These are phyloP conservation scores for Flaveria linearis DNA, from an alignment of 129 eudicot species.

Conservation along the genomic window DNA sequence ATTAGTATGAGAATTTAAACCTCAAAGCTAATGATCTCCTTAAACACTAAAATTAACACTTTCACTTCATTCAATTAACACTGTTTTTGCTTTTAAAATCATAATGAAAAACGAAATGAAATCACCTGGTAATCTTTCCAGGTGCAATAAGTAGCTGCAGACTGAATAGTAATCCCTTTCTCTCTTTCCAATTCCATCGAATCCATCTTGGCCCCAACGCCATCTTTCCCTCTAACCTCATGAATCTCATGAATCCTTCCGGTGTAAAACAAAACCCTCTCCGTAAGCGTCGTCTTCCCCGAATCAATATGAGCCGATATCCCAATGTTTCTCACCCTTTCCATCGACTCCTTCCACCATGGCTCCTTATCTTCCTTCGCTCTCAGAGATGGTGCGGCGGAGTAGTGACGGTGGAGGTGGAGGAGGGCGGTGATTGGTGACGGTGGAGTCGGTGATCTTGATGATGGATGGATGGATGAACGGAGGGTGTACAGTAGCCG, in stretches of 20 bases:
- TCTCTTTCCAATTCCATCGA: conserved; percentile 97
- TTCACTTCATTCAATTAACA: neutral
- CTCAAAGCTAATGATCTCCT: neutral
- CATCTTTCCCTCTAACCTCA: conserved; percentile 95
- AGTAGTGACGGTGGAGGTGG: conserved; percentile 62
- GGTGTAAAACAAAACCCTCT: conserved; percentile 76
- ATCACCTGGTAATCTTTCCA: conserved; percentile 91
- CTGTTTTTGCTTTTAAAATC: no score
- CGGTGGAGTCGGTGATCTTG: conserved; percentile 36
- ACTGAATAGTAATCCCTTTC: conserved; percentile 93
- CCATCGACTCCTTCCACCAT: conserved; percentile 86
- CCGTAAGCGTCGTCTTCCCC: conserved; percentile 92
- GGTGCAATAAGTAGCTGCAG: conserved; percentile 96
- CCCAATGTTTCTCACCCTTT: conserved; percentile 82
- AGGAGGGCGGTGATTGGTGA: conserved; percentile 57
- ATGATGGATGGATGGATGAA: conserved; percentile 34
- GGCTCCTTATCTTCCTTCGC: conserved; percentile 60
- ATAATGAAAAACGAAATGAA: neutral
- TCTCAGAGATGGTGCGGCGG: conserved; percentile 72
- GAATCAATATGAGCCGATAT: conserved; percentile 98
- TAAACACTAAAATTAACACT: neutral
- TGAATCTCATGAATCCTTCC: conserved; percentile 98
- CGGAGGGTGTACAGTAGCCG: conserved; percentile 73
- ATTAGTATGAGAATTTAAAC: neutral
- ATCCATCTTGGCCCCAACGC: conserved; percentile 99